Evolutionary conservation across 192 early-diverging fungal genomes (phyloP).

Genomic region (Backusella mclennaniae): DNA sequence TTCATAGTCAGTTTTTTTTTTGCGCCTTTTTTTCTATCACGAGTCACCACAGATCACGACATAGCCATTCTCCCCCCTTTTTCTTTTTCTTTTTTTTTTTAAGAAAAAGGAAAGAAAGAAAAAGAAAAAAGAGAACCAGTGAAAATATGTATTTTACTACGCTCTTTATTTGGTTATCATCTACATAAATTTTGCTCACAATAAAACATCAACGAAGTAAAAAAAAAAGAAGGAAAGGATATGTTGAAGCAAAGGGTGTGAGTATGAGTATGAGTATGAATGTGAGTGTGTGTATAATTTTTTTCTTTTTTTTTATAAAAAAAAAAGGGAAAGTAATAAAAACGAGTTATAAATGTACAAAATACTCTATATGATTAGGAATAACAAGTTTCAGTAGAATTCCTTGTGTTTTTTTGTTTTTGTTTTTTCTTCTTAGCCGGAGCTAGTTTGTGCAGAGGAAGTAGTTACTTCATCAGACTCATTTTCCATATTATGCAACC

Average conservation of each 20-base stretch:
- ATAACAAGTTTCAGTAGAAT: neutral
- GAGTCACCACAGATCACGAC: neutral
- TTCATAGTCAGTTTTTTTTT: constrained; percentile 3
- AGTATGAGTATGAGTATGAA: neutral
- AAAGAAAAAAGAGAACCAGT: neutral
- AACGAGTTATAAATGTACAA: constrained; percentile 10
- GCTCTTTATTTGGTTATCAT: constrained; percentile 1
- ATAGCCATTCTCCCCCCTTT: neutral
- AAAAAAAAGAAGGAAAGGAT: constrained; percentile 4
- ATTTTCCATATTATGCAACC: constrained; percentile 74
- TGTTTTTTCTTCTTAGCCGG: neutral
- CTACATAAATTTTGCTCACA: neutral
- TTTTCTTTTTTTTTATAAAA: neutral
- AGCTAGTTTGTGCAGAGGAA: neutral
- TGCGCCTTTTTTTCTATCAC: constrained; percentile 1
- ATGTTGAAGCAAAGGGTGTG: neutral
- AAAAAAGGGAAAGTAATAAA: neutral
- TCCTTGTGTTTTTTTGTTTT: neutral
- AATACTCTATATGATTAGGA: neutral
- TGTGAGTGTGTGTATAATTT: neutral
- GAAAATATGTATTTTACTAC: neutral
- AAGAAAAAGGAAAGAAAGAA: neutral
- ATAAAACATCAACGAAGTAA: neutral
- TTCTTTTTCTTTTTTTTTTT: neutral
- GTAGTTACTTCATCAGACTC: neutral